Percentiles rank a stretch among this genome's conserved stretches.
Conservation (phyloP, 495 filamentous ascomycete species). For the Daldinia decipiens region DNA sequence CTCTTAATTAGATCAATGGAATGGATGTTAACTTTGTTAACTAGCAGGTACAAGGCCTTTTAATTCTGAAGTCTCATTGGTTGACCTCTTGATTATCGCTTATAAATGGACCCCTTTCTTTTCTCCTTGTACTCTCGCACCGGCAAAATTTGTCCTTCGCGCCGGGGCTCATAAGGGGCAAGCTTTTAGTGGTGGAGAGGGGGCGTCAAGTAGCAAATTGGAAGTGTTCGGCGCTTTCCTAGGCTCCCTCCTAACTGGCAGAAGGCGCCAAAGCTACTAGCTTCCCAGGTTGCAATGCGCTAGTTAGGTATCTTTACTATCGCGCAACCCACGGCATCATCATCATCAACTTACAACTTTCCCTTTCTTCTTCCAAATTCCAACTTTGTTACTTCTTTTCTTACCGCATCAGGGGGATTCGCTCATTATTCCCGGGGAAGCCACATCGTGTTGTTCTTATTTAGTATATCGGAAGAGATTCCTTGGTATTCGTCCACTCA, state of each 20-base stretch:
- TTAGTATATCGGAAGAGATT: slow-evolving; percentile 25
- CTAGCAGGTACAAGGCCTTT: not conserved
- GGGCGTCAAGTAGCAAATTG: not conserved
- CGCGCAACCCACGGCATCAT: slow-evolving; percentile 20
- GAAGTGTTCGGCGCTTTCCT: not conserved
- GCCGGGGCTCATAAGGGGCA: slow-evolving; percentile 8
- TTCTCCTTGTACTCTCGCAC: not conserved
- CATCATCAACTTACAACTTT: slow-evolving; percentile 13
- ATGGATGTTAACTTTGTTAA: not conserved
- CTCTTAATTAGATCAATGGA: not conserved
- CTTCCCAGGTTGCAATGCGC: not conserved
- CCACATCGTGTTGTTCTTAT: slow-evolving; percentile 18
- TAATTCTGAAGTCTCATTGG: not conserved
- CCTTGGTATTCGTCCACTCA: slow-evolving; percentile 42
- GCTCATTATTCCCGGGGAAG: slow-evolving; percentile 32
- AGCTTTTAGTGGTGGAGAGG: slow-evolving; percentile 12
- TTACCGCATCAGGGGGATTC: slow-evolving; percentile 25
- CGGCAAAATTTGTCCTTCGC: slow-evolving; percentile 1
- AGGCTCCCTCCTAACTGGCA: not conserved
- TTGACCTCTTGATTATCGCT: not conserved
- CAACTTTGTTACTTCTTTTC: slow-evolving; percentile 26
- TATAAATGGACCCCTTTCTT: not conserved
- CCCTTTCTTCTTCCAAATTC: slow-evolving; percentile 29
- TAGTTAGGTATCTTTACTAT: slow-evolving; percentile 7
- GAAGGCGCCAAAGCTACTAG: not conserved